Evolutionary conservation across 1,139 yeast species (phyloP).

Genomic region (Wickerhamomyces sp.): DNA sequence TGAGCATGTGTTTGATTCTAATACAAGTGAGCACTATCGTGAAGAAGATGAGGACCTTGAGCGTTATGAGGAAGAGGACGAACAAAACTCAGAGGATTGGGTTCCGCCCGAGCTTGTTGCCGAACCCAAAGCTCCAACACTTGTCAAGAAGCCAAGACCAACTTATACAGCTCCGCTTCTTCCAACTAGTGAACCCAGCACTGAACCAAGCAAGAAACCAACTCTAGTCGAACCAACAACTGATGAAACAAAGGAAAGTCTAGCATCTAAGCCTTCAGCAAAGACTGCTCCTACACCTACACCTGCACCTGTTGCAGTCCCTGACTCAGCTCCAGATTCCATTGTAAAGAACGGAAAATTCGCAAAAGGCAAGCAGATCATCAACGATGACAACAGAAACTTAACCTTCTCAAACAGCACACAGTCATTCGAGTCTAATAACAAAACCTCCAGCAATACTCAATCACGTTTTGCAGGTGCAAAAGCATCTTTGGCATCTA

Average conservation of each 20-base stretch:
- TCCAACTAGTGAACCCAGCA: no score
- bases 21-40: no score
- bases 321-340: neutral
- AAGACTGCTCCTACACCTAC: no score
- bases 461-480: neutral
- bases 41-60: conserved; percentile 3
- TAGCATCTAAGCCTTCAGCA: neutral
- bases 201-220: no score
- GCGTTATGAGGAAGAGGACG: conserved; percentile 1
- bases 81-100: no score
- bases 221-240: neutral
- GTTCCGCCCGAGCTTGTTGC: no score
- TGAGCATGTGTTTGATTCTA: no score
- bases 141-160: no score
- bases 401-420: neutral
- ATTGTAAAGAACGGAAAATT: neutral
- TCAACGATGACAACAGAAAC: neutral
- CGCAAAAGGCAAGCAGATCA: conserved; percentile 6
- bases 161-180: no score
- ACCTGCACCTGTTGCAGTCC: neutral
- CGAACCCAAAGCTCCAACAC: no score
- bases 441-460: neutral
- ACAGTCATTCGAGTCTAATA: neutral
- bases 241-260: neutral
- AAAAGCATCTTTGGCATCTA: neutral